Conservation (phyloP, 2,329 filamentous ascomycete species). For the Aureobasidium sp. region DNA sequence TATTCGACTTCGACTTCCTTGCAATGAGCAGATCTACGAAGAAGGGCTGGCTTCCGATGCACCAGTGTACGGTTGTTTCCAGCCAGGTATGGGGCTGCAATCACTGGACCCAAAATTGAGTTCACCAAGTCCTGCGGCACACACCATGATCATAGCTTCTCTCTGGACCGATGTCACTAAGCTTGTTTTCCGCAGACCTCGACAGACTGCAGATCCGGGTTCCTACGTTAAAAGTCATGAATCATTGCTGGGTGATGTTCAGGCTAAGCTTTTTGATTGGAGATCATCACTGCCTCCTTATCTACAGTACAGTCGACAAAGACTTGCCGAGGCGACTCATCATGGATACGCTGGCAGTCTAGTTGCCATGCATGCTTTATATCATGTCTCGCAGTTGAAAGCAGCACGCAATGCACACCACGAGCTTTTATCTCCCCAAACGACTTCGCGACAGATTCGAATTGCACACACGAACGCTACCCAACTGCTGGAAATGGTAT, state of each 20-base stretch:
- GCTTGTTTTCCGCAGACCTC: slow-evolving; percentile 48
- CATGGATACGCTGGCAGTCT: slow-evolving; percentile 52
- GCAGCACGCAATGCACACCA: slow-evolving; percentile 54
- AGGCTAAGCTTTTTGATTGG: slow-evolving; percentile 53
- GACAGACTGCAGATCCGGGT: slow-evolving; percentile 32
- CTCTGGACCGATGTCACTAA: slow-evolving; percentile 60
- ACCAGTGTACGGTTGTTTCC: slow-evolving; percentile 49
- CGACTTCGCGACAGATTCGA: slow-evolving; percentile 41
- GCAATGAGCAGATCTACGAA: slow-evolving; percentile 55
- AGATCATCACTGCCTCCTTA: slow-evolving; percentile 47
- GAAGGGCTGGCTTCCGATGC: slow-evolving; percentile 49
- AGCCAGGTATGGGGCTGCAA: not conserved
- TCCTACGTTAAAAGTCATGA: slow-evolving; percentile 43
- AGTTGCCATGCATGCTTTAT: slow-evolving; percentile 59
- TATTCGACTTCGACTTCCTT: slow-evolving; percentile 60
- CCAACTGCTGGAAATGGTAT: slow-evolving; percentile 44
- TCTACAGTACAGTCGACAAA: slow-evolving; percentile 49
- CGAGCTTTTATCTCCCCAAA: slow-evolving; percentile 35
- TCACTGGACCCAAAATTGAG: not conserved
- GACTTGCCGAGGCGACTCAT: slow-evolving; percentile 50
- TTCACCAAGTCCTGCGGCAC: slow-evolving; percentile 9
- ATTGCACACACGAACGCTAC: slow-evolving; percentile 47
- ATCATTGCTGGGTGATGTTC: slow-evolving; percentile 46
- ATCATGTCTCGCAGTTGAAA: slow-evolving; percentile 57
- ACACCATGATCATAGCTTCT: slow-evolving; percentile 32